phyloP scores from a whole-genome alignment of 2,329 filamentous ascomycete genomes.

The Fusarium zealandicum region DNA sequence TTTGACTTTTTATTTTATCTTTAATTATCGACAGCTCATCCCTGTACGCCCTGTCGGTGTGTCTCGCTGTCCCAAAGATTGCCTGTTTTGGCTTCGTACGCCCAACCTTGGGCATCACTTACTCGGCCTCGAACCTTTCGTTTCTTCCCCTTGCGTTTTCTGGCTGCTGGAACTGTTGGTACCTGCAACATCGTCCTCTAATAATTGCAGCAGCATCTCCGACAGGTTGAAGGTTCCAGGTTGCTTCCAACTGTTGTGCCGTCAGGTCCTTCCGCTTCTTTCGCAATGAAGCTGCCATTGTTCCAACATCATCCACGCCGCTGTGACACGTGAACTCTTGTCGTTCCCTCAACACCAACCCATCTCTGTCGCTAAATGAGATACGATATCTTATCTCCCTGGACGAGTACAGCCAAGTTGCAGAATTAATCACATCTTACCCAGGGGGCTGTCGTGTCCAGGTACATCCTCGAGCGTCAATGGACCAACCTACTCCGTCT shows the following conservation, averaged over 20 bases:
- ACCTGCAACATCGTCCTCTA: constrained; percentile 12
- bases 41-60: neutral
- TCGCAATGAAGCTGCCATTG: constrained; percentile 35
- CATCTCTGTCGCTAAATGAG: constrained; percentile 10
- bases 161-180: neutral
- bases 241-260: neutral
- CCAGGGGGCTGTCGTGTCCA: neutral
- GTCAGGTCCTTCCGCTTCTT: constrained; percentile 8
- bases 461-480: constrained; percentile 3
- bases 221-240: no score
- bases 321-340: constrained; percentile 33
- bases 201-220: constrained; percentile 7
- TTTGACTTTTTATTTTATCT: no score
- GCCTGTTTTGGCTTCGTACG: neutral
- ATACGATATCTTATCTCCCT: constrained; percentile 25
- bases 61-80: neutral
- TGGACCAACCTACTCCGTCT: constrained; percentile 28
- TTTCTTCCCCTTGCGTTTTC: constrained; percentile 8
- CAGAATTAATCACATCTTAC: constrained; percentile 19
- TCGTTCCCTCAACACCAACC: constrained; percentile 8
- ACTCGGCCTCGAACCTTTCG: neutral
- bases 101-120: neutral
- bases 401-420: constrained; percentile 2
- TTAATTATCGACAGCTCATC: neutral
- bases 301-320: constrained; percentile 18